phyloP scores from a whole-genome alignment of 2,329 filamentous ascomycete species.

The Fusarium sarcochroum region DNA sequence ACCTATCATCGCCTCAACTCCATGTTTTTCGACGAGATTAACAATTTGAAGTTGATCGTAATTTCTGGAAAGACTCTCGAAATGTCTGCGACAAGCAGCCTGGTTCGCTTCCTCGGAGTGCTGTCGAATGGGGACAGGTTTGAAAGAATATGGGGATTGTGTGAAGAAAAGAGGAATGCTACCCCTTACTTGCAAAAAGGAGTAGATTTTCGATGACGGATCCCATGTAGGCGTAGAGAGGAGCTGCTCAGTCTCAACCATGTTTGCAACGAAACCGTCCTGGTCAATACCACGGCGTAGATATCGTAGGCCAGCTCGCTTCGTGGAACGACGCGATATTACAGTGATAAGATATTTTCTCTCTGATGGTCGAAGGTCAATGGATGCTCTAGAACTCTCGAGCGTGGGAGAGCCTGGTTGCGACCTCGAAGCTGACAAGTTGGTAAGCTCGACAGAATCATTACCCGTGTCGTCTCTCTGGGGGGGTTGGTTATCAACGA shows the following conservation, averaged over 20 bases:
- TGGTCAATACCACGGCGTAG: slow-evolving; percentile 92
- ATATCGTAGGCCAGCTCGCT: slow-evolving; percentile 90
- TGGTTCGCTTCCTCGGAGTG: slow-evolving; percentile 86
- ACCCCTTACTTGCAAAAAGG: slow-evolving; percentile 88
- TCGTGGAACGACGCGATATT: slow-evolving; percentile 89
- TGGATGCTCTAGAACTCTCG: slow-evolving; percentile 48
- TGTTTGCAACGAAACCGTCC: slow-evolving; percentile 88
- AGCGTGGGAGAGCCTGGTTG: slow-evolving; percentile 44
- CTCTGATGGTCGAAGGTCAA: slow-evolving; percentile 64
- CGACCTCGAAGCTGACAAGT: slow-evolving; percentile 53
- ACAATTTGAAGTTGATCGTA: slow-evolving; percentile 86
- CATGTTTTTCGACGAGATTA: slow-evolving; percentile 90
- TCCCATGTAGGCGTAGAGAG: slow-evolving; percentile 80
- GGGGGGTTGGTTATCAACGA: slow-evolving; percentile 74
- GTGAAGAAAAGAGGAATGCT: slow-evolving; percentile 97
- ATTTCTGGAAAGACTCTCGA: slow-evolving; percentile 74
- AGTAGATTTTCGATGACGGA: slow-evolving; percentile 74
- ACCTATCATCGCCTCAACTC: slow-evolving; percentile 84
- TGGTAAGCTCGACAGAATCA: slow-evolving; percentile 63
- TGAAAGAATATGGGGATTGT: slow-evolving; percentile 93
- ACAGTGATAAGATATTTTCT: slow-evolving; percentile 83
- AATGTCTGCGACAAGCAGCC: slow-evolving; percentile 83
- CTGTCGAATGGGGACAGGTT: slow-evolving; percentile 85
- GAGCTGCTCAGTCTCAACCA: slow-evolving; percentile 95
- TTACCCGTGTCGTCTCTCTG: slow-evolving; percentile 64